Evolutionary conservation across 306 rosid genomes (phyloP).

Genomic region (Quercus agrifolia): DNA sequence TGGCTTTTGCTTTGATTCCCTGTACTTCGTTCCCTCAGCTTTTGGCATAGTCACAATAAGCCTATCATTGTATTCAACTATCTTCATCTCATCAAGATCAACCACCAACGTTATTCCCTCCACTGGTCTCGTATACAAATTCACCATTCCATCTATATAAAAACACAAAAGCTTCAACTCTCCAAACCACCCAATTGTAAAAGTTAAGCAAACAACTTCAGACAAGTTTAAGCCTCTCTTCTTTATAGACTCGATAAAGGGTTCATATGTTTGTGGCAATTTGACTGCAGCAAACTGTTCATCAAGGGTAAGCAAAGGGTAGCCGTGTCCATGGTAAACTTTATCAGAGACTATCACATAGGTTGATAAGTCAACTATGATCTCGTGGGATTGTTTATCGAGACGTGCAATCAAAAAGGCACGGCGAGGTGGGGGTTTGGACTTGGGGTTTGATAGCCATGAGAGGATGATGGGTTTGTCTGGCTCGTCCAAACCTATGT

Average conservation of each 20-base stretch:
- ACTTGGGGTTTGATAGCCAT: not conserved
- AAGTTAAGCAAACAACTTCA: conserved; percentile 23
- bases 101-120: conserved; percentile 37
- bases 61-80: conserved; percentile 26
- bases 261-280: conserved; percentile 18
- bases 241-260: conserved; percentile 21
- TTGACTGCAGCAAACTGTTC: conserved; percentile 7
- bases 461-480: not conserved
- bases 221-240: conserved; percentile 33
- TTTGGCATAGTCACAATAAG: conserved; percentile 28
- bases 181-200: conserved; percentile 40
- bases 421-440: not conserved
- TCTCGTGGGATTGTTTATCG: not conserved
- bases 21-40: conserved; percentile 31
- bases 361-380: not conserved
- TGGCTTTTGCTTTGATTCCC: conserved; percentile 18
- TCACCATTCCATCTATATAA: conserved; percentile 26
- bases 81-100: conserved; percentile 37
- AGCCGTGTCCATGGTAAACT: not conserved
- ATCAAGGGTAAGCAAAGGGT: not conserved
- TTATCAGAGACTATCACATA: not conserved
- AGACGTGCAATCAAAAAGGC: not conserved
- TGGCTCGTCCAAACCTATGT: conserved; percentile 1
- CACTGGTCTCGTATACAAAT: conserved; percentile 31
- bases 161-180: conserved; percentile 15